A percentile compares a stretch with the other conserved stretches of the same genome.
Conservation (phyloP, 345 rosid genomes). For the Euphorbia peplus region DNA sequence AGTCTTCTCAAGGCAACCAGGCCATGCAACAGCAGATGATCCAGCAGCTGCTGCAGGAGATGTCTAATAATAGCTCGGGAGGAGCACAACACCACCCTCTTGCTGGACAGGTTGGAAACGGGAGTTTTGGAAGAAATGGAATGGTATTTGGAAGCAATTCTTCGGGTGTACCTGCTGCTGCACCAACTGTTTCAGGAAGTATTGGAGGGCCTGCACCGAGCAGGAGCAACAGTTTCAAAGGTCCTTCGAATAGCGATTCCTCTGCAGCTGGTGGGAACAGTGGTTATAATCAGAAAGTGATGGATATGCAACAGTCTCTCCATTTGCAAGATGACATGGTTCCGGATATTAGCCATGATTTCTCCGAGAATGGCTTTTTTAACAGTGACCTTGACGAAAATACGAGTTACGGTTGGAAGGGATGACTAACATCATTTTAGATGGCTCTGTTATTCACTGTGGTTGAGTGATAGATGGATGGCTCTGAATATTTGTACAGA, state of each 20-base stretch:
- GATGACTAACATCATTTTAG: slow-evolving; percentile 36
- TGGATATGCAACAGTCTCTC: slow-evolving; percentile 47
- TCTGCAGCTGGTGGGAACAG: slow-evolving; percentile 46
- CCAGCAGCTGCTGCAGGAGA: slow-evolving; percentile 75
- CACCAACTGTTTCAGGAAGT: slow-evolving; percentile 36
- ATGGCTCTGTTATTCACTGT: slow-evolving; percentile 23
- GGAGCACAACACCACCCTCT: slow-evolving; percentile 46
- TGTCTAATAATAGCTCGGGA: slow-evolving; percentile 46
- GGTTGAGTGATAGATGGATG: slow-evolving; percentile 18
- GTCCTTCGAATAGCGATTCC: slow-evolving; percentile 54
- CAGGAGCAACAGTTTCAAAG: slow-evolving; percentile 63
- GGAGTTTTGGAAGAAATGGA: slow-evolving; percentile 34
- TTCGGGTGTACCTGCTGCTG: slow-evolving; percentile 33
- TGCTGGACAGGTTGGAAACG: slow-evolving; percentile 40
- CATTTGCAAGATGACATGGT: slow-evolving; percentile 57
- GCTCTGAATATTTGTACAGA: slow-evolving; percentile 40
- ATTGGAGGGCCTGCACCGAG: slow-evolving; percentile 43
- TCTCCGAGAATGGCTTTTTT: slow-evolving; percentile 58
- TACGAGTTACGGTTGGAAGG: slow-evolving; percentile 69
- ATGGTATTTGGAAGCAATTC: slow-evolving; percentile 39
- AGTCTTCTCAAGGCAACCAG: slow-evolving; percentile 55
- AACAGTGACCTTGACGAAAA: slow-evolving; percentile 62
- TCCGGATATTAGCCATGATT: slow-evolving; percentile 61
- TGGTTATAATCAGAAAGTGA: slow-evolving; percentile 44
- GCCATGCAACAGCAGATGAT: slow-evolving; percentile 72